These are phyloP conservation scores for Vitellaria paradoxa DNA, from an alignment of 179 eudicot species.

Conservation along the genomic window DNA sequence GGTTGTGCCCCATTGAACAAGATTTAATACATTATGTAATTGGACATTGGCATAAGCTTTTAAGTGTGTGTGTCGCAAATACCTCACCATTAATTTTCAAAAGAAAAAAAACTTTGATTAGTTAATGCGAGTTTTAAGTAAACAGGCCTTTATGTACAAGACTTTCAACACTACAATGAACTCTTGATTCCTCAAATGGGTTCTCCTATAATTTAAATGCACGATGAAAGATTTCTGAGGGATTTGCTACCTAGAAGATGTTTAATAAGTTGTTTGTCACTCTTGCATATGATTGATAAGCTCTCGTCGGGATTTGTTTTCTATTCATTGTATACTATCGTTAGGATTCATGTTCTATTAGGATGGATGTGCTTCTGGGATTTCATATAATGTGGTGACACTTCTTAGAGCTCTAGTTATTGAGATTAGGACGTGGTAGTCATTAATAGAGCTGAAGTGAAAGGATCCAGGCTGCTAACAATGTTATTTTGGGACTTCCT, in stretches of 20 bases:
- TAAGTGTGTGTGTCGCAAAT: not conserved
- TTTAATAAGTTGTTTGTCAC: not conserved
- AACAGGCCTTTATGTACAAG: not conserved
- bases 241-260: not conserved
- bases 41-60: not conserved
- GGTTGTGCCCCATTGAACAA: not conserved
- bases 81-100: not conserved
- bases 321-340: not conserved
- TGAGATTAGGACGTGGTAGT: not conserved
- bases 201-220: slow-evolving; percentile 1
- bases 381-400: not conserved
- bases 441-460: not conserved
- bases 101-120: not conserved
- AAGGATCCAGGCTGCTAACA: not conserved
- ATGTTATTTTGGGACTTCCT: too few species aligned
- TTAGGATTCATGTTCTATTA: not conserved
- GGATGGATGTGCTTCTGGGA: not conserved
- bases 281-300: not conserved
- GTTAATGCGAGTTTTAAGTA: not conserved
- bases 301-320: not conserved
- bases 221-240: not conserved
- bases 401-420: not conserved
- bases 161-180: not conserved
- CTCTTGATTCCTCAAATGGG: not conserved
- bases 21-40: not conserved